Percentiles rank a stretch among this genome's conserved stretches.
phyloP scores from a whole-genome alignment of 2,329 filamentous ascomycete genomes.

The Whalleya microplaca region DNA sequence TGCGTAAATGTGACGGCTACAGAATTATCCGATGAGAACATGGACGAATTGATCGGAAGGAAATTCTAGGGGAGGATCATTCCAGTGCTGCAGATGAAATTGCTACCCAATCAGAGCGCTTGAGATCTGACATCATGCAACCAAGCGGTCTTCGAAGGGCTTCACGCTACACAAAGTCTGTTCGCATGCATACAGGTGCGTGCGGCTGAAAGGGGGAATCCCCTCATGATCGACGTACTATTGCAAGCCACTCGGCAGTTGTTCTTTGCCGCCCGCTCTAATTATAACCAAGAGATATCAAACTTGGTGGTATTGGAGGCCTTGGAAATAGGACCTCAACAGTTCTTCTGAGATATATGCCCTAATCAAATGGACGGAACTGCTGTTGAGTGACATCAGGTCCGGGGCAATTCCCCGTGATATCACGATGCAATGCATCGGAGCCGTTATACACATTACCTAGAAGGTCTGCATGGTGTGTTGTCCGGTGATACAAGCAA shows the following conservation, averaged over 20 bases:
- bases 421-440: background rate
- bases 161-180: too few relatives aligned
- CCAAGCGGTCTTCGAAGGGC: too few relatives aligned
- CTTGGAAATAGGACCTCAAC: too few relatives aligned
- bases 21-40: too few relatives aligned
- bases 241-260: conserved; percentile 20
- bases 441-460: background rate
- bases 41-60: too few relatives aligned
- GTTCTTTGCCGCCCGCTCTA: conserved; percentile 6
- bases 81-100: too few relatives aligned
- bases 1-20: too few relatives aligned
- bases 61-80: too few relatives aligned
- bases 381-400: background rate
- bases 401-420: background rate
- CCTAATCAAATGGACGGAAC: background rate
- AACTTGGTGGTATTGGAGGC: background rate
- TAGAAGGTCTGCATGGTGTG: conserved; percentile 15
- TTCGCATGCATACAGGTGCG: too few relatives aligned
- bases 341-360: background rate
- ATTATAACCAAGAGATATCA: conserved; percentile 2
- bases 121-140: too few relatives aligned
- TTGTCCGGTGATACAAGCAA: conserved; percentile 9
- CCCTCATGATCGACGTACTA: conserved; percentile 17
- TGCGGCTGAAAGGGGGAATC: background rate
- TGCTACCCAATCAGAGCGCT: too few relatives aligned